phyloP scores from a whole-genome alignment of 805 yeast genomes.

The Yarrowia sp. region DNA sequence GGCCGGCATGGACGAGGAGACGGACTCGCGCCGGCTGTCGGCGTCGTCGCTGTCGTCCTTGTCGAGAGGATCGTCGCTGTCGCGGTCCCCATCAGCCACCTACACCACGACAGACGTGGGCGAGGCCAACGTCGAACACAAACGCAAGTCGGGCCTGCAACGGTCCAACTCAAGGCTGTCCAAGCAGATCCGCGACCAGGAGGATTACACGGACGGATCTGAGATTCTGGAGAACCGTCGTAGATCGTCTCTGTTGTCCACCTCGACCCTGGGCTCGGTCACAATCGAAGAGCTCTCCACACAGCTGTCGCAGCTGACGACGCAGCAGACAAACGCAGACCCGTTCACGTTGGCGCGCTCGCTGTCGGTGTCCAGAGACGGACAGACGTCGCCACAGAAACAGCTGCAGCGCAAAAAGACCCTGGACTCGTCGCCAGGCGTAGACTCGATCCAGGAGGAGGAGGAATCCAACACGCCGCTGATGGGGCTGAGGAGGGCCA shows the following conservation, averaged over 20 bases:
- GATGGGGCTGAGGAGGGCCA: constrained; percentile 23
- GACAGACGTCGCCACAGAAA: constrained; percentile 8
- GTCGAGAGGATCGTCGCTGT: neutral
- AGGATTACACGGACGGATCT: constrained; percentile 49
- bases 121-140: constrained; percentile 23
- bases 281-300: constrained; percentile 47
- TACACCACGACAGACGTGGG: constrained; percentile 35
- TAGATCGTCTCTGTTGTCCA: constrained; percentile 41
- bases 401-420: constrained; percentile 27
- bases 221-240: constrained; percentile 47
- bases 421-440: neutral
- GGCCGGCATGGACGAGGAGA: constrained; percentile 47
- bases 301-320: constrained; percentile 72
- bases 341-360: constrained; percentile 85
- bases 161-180: constrained; percentile 49
- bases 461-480: constrained; percentile 17
- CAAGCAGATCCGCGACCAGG: constrained; percentile 49
- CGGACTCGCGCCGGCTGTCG: constrained; percentile 19
- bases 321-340: constrained; percentile 76
- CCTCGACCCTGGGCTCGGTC: constrained; percentile 30
- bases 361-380: constrained; percentile 54
- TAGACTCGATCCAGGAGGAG: constrained; percentile 36
- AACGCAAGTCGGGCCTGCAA: constrained; percentile 11
- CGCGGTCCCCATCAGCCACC: constrained; percentile 26
- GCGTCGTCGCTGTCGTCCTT: neutral